These are phyloP conservation scores for barley (Hordeum vulgare) DNA, from an alignment of 176 grass and related monocot genomes.

Conservation along the genomic window DNA sequence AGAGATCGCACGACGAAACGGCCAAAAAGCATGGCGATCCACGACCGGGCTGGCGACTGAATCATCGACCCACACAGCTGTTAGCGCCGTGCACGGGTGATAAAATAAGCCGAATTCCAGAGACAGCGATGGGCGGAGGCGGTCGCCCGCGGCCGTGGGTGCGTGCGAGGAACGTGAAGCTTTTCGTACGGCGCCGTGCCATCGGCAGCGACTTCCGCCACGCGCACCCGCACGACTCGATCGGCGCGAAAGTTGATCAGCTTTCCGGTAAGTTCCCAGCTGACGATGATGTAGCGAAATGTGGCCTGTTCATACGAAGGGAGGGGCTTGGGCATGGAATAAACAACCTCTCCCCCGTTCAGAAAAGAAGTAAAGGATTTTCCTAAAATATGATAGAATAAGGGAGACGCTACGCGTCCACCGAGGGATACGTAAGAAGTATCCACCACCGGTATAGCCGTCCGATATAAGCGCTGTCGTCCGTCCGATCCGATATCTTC, in stretches of 20 bases:
- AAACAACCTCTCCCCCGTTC: too few relatives aligned
- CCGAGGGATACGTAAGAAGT: too few relatives aligned
- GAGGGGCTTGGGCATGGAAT: too few relatives aligned
- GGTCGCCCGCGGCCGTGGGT: not conserved
- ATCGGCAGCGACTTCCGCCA: not conserved
- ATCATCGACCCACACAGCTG: not conserved
- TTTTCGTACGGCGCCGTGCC: slow-evolving; percentile 34
- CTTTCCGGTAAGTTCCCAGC: not conserved
- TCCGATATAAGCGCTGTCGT: too few relatives aligned
- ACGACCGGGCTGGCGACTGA: not conserved
- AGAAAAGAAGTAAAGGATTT: too few relatives aligned
- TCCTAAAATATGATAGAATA: too few relatives aligned
- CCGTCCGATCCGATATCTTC: too few relatives aligned
- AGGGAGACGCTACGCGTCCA: too few relatives aligned
- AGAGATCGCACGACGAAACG: not conserved
- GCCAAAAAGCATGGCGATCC: not conserved
- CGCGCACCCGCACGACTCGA: not conserved
- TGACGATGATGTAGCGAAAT: too few relatives aligned
- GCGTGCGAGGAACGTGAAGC: slow-evolving; percentile 18
- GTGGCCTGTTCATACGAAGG: too few relatives aligned
- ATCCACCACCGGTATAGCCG: too few relatives aligned
- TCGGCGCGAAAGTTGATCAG: not conserved
- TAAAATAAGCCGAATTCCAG: not conserved
- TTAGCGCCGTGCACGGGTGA: not conserved
- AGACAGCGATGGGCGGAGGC: not conserved